These are phyloP conservation scores for Quercus glauca DNA, from an alignment of 306 rosid species.

Conservation along the genomic window DNA sequence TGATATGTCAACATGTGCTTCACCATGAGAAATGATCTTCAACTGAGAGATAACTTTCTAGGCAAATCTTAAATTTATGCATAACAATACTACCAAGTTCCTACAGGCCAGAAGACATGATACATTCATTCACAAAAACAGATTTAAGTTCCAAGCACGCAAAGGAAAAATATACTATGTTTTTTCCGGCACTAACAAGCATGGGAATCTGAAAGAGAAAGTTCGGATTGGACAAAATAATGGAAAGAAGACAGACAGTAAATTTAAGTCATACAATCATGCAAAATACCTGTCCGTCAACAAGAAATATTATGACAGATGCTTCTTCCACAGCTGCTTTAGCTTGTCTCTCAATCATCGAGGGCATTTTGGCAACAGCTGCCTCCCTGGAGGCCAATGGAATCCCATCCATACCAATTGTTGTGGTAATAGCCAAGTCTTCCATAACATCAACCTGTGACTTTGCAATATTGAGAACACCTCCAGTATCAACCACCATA, in stretches of 20 bases:
- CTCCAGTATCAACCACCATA: too few relatives aligned
- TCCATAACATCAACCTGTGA: constrained; percentile 18
- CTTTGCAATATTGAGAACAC: too few relatives aligned
- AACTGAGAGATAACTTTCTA: not conserved
- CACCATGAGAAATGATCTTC: not conserved
- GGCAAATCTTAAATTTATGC: not conserved
- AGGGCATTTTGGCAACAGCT: constrained; percentile 91
- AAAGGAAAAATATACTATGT: not conserved
- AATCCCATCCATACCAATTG: constrained; percentile 97
- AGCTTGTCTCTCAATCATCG: too few relatives aligned
- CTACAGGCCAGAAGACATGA: not conserved
- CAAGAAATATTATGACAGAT: too few relatives aligned
- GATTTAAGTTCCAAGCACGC: not conserved
- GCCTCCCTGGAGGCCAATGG: constrained; percentile 89
- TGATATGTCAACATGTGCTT: not conserved
- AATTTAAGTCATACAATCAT: not conserved
- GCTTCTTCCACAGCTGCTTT: too few relatives aligned
- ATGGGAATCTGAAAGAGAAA: not conserved
- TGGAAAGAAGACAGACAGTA: not conserved
- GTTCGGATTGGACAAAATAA: constrained; percentile 9
- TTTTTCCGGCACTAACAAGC: not conserved
- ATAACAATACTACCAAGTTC: not conserved
- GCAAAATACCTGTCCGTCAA: too few relatives aligned
- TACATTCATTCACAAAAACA: not conserved
- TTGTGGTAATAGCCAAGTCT: constrained; percentile 79